Base-by-base conservation (phyloP, 192 early-diverging fungal genomes). In the Funneliformis mosseae region DNA sequence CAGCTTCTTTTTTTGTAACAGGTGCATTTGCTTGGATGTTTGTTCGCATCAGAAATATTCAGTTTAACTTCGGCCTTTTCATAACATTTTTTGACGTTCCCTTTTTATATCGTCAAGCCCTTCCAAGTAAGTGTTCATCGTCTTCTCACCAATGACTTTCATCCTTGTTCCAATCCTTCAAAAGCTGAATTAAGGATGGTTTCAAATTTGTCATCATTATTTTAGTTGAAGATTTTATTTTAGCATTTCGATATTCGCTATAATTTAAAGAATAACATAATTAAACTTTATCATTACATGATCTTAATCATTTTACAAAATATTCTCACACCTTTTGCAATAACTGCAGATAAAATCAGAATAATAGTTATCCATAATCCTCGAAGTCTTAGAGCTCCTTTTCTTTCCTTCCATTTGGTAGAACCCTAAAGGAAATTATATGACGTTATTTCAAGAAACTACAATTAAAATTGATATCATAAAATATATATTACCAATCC, bases 351-450 rank as follows among this genome's bases (percentile, higher is more conserved):
- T 87, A 6, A 99, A 85, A 73, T 98, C 96, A 33, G 92, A 90
- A 71, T 95, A 97, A 64, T 91, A 81, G 27, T 87, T 90, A 67
- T 95, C 95, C 18, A 89, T 85, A n/a, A 97, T 90, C 76, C 92
- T 95, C 9, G 94, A 94, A 5, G 89, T 85, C 77, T 93, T 92
- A 98, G 80, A 0, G 91, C 96, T 78, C 97, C 97, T 79, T 97
- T 97, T 82, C 98, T 89, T 82, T 98, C 97, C 84, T 97, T 92
- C 98, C 98, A 99, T 81, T 98, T 98, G 62, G 92, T 87, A 8
- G 96, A 95, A 2, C 81, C 80, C 87, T 91, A 76, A 10, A 16
- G 46, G 45, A 7, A 70, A n/a, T n/a, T 5, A n/a, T n/a, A 66
- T 6, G 33, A 12, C 4, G 3, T 38, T 16, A 11, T 66, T 33